Percentiles rank a stretch among this genome's conserved stretches.
Evolutionary conservation across 2,329 filamentous ascomycete species (phyloP).

Genomic region (Diaporthe helianthi): DNA sequence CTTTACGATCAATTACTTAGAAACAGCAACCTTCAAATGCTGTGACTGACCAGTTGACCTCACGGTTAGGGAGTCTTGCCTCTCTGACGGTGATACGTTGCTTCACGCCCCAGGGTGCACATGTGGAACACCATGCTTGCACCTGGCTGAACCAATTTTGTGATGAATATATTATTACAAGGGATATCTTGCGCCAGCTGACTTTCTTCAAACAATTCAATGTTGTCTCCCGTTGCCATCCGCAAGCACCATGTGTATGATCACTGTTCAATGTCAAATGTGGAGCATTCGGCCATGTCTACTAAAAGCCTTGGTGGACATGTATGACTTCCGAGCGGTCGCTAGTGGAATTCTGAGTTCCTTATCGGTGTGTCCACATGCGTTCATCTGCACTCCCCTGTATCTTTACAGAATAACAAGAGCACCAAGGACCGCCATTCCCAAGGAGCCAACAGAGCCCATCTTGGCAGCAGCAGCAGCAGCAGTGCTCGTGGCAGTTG

Average conservation of each 20-base stretch:
- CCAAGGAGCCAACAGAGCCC: slow-evolving; percentile 21
- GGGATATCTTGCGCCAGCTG: not conserved
- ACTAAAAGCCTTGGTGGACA: no score
- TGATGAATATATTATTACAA: not conserved
- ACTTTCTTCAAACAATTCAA: no score
- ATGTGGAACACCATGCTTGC: not conserved
- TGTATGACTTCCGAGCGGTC: no score
- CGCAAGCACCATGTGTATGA: not conserved
- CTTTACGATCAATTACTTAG: not conserved
- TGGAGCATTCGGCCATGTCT: not conserved
- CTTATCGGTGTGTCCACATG: not conserved
- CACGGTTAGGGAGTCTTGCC: not conserved
- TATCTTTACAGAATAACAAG: not conserved
- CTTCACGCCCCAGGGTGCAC: not conserved
- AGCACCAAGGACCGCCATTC: slow-evolving; percentile 18
- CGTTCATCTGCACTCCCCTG: not conserved
- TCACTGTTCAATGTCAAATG: not conserved
- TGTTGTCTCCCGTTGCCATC: not conserved
- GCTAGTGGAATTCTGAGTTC: not conserved
- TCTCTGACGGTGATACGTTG: no score
- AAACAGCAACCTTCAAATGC: no score
- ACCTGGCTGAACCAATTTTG: not conserved
- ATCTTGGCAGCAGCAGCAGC: slow-evolving; percentile 15
- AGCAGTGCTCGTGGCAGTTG: slow-evolving; percentile 13
- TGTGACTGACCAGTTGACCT: not conserved